Conservation (phyloP, 495 filamentous ascomycete genomes). For the Alectoria sarmentosa region DNA sequence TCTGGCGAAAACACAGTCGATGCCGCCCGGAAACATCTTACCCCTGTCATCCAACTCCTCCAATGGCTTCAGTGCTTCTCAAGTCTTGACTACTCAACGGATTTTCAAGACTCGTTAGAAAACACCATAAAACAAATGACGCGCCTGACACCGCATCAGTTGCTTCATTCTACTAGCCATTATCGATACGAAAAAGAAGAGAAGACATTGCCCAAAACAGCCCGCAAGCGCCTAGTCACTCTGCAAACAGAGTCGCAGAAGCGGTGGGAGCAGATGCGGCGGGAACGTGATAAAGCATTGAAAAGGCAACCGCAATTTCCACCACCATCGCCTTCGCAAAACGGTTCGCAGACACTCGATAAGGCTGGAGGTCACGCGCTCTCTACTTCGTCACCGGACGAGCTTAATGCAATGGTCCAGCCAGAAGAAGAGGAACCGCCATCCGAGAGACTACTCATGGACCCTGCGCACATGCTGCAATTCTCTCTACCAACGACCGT, state of each 20-base stretch:
- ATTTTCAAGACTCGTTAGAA: slow-evolving; percentile 71
- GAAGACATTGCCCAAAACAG: slow-evolving; percentile 77
- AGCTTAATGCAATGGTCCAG: slow-evolving; percentile 8
- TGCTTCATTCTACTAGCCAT: slow-evolving; percentile 87
- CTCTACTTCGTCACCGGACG: slow-evolving; percentile 10
- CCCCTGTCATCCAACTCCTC: slow-evolving; percentile 86
- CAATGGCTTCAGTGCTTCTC: slow-evolving; percentile 99
- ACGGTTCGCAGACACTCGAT: slow-evolving; percentile 10
- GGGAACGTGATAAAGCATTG: slow-evolving; percentile 18
- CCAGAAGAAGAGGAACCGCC: slow-evolving; percentile 23
- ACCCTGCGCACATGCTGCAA: slow-evolving; percentile 87
- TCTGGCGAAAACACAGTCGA: slow-evolving; percentile 83
- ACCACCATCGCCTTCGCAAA: slow-evolving; percentile 24
- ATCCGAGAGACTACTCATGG: slow-evolving; percentile 63
- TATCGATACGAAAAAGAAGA: slow-evolving; percentile 95
- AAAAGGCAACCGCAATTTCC: slow-evolving; percentile 20
- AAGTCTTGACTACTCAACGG: slow-evolving; percentile 85
- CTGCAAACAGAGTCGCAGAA: slow-evolving; percentile 66
- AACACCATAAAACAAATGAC: slow-evolving; percentile 83
- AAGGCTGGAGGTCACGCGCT: slow-evolving; percentile 21
- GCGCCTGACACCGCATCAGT: slow-evolving; percentile 73
- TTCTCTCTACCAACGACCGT: slow-evolving; percentile 93
- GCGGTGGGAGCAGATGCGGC: slow-evolving; percentile 41
- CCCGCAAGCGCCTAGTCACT: slow-evolving; percentile 75
- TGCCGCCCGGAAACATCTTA: slow-evolving; percentile 72